These are phyloP conservation scores for Taphrina wiesneri DNA, from an alignment of 1,139 yeast genomes.

Conservation along the genomic window DNA sequence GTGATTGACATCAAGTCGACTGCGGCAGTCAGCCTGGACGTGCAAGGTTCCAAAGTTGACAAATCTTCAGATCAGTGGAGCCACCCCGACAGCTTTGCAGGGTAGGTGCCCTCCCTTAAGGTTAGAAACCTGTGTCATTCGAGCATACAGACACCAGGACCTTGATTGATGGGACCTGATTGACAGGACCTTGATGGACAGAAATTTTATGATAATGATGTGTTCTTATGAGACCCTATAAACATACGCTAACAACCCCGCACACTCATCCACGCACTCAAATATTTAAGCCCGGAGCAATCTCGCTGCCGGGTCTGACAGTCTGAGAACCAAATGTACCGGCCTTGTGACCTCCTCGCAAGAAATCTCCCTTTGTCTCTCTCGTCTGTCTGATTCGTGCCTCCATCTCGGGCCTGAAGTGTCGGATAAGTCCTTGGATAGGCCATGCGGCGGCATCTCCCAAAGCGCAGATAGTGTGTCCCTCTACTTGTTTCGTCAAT, in stretches of 20 bases:
- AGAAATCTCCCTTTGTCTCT: conserved; percentile 19
- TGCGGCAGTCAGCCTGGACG: too few relatives aligned
- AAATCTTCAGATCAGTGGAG: too few relatives aligned
- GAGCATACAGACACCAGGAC: too few relatives aligned
- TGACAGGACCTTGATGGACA: neutral
- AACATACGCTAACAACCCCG: neutral
- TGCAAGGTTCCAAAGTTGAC: too few relatives aligned
- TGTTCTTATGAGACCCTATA: neutral
- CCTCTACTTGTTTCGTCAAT: conserved; percentile 66
- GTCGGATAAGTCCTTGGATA: conserved; percentile 77
- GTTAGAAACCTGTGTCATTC: too few relatives aligned
- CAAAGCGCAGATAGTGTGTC: conserved; percentile 85
- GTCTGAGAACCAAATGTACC: conserved; percentile 22
- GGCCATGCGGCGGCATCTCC: conserved; percentile 97
- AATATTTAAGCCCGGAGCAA: conserved; percentile 28
- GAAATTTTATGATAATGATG: neutral
- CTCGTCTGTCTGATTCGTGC: conserved; percentile 57
- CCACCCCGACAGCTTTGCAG: too few relatives aligned
- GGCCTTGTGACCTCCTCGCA: conserved; percentile 32
- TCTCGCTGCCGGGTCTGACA: conserved; percentile 24
- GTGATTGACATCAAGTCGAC: too few relatives aligned
- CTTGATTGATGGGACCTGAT: too few relatives aligned
- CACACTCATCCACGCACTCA: neutral
- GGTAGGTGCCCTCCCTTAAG: too few relatives aligned
- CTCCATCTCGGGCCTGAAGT: conserved; percentile 78